These are phyloP conservation scores for Biancaea sappan DNA, from an alignment of 306 rosid genomes.

Conservation along the genomic window DNA sequence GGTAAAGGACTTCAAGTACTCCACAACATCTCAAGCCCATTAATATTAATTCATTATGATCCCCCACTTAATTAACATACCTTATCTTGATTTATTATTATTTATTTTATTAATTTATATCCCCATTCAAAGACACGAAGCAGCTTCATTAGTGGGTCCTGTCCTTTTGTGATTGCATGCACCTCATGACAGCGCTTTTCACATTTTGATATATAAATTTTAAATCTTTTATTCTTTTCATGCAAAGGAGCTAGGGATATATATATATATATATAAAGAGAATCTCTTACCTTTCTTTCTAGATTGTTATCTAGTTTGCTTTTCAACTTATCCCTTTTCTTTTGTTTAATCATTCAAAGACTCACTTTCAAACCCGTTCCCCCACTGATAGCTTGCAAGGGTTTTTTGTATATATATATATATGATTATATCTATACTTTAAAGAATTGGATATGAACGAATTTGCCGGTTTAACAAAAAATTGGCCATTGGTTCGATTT, in stretches of 20 bases:
- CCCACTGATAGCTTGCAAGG: neutral
- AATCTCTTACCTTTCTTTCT: constrained; percentile 5
- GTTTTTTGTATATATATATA: no score
- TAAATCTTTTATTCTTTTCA: neutral
- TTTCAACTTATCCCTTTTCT: neutral
- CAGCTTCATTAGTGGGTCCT: neutral
- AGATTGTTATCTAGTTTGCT: neutral
- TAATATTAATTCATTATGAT: neutral
- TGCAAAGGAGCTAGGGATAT: neutral
- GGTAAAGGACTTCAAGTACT: neutral
- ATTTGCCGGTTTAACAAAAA: no score
- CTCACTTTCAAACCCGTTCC: neutral
- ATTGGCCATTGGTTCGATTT: no score
- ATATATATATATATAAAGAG: neutral
- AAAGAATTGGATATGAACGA: no score
- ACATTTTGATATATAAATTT: neutral
- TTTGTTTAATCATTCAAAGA: constrained; percentile 3
- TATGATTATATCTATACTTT: no score
- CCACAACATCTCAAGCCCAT: neutral
- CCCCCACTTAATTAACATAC: no score
- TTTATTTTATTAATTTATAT: neutral
- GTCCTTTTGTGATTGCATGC: neutral
- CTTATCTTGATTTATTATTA: no score
- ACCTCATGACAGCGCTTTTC: neutral
- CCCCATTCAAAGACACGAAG: neutral